Percentiles rank a stretch among this genome's conserved stretches.
phyloP scores from a whole-genome alignment of 2,329 filamentous ascomycete species.

The Fusarium zealandicum region DNA sequence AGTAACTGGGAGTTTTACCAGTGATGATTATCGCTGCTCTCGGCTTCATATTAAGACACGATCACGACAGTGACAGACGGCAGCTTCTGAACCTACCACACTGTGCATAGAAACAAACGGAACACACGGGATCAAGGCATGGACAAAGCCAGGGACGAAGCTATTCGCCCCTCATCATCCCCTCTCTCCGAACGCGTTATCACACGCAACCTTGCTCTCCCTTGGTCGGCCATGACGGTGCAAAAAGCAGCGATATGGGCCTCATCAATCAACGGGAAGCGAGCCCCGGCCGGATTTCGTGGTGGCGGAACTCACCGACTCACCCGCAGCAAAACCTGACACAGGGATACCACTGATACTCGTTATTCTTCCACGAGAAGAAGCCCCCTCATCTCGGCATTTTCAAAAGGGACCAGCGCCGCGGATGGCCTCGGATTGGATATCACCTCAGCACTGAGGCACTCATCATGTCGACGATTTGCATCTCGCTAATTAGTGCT shows the following conservation, averaged over 20 bases:
- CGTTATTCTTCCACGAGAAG: neutral
- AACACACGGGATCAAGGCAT: neutral
- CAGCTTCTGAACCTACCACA: neutral
- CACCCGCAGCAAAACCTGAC: constrained; percentile 19
- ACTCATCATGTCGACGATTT: neutral
- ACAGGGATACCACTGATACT: constrained; percentile 9
- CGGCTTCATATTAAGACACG: too few relatives aligned
- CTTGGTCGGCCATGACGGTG: constrained; percentile 19
- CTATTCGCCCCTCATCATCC: neutral
- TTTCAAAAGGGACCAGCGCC: too few relatives aligned
- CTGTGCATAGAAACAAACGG: neutral
- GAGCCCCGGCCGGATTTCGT: constrained; percentile 22
- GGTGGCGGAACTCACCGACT: constrained; percentile 32
- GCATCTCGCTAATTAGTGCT: constrained; percentile 2
- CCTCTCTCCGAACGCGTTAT: constrained; percentile 1
- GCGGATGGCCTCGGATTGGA: neutral
- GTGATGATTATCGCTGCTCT: too few relatives aligned
- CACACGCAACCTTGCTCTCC: constrained; percentile 13
- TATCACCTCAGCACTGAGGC: neutral
- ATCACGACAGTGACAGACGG: neutral
- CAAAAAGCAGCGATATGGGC: constrained; percentile 24
- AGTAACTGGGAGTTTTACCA: too few relatives aligned
- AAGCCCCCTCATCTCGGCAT: too few relatives aligned
- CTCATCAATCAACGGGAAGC: constrained; percentile 6
- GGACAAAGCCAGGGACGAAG: neutral